Conservation (phyloP, 1,284 basidiomycete species). For the Cystobasidium pallidum region DNA sequence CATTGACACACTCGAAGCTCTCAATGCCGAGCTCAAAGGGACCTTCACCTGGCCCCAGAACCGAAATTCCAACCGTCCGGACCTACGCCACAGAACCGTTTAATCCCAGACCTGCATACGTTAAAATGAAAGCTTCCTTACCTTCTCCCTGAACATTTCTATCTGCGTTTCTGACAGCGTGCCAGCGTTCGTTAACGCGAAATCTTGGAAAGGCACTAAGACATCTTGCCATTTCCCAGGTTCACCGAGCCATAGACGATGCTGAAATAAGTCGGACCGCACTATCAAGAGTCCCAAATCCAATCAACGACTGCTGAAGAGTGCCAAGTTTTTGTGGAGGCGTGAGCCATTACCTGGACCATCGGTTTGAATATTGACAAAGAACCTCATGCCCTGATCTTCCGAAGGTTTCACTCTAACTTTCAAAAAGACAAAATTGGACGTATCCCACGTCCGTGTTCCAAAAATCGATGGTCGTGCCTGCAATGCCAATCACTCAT, state of each 20-base stretch:
- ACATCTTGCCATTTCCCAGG: constrained; percentile 83
- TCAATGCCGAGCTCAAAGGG: constrained; percentile 46
- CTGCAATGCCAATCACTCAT: constrained; percentile 46
- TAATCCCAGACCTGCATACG: too few relatives aligned
- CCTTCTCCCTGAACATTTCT: constrained; percentile 71
- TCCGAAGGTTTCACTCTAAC: constrained; percentile 73
- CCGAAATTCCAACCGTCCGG: constrained; percentile 77
- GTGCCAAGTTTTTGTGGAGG: not conserved
- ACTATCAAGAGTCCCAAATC: too few relatives aligned
- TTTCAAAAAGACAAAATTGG: constrained; percentile 74
- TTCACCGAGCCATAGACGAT: constrained; percentile 74
- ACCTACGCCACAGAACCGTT: constrained; percentile 55
- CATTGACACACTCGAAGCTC: constrained; percentile 43
- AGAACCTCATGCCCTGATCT: constrained; percentile 65
- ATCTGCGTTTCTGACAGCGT: constrained; percentile 68
- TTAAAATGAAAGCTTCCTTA: not conserved
- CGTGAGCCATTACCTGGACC: constrained; percentile 58
- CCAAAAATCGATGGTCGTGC: constrained; percentile 71
- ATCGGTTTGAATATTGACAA: constrained; percentile 85
- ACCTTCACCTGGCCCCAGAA: constrained; percentile 63
- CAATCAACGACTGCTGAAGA: not conserved
- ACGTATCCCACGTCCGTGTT: constrained; percentile 76
- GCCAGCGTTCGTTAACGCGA: constrained; percentile 81
- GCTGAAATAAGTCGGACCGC: constrained; percentile 83
- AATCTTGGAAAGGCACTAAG: constrained; percentile 77